Percentiles rank a stretch among this genome's conserved stretches.
phyloP scores from a whole-genome alignment of 2,329 filamentous ascomycete genomes.

The Sclerotinia sclerotiorum region DNA sequence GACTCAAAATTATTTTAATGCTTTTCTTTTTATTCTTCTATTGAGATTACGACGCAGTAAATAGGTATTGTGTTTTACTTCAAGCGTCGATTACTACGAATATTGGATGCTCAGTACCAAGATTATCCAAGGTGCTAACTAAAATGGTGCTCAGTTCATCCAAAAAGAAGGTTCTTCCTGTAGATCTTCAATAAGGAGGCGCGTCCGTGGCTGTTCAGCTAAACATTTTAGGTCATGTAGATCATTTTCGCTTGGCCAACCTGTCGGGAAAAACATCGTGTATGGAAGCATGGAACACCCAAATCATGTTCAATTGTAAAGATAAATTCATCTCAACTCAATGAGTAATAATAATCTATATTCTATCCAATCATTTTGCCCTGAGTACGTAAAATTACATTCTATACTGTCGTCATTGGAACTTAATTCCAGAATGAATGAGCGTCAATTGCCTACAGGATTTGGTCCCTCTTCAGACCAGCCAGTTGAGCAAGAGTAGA shows the following conservation, averaged over 20 bases:
- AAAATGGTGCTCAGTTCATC: neutral
- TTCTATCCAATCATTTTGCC: neutral
- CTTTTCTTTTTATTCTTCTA: neutral
- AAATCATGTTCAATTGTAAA: neutral
- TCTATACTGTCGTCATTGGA: neutral
- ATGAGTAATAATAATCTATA: neutral
- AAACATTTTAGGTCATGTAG: neutral
- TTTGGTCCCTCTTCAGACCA: slow-evolving; percentile 37
- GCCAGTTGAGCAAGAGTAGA: slow-evolving; percentile 42
- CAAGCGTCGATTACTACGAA: neutral
- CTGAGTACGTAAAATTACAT: neutral
- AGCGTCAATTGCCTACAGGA: slow-evolving; percentile 30
- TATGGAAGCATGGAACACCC: neutral
- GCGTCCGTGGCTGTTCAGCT: neutral
- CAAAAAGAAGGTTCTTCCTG: neutral
- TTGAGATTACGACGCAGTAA: neutral
- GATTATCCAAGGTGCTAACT: neutral
- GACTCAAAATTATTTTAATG: neutral
- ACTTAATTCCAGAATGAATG: neutral
- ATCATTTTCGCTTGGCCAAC: neutral
- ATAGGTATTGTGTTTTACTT: neutral
- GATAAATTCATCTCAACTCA: neutral
- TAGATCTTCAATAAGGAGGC: neutral
- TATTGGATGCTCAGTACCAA: neutral
- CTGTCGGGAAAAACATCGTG: neutral